A percentile compares a stretch with the other conserved stretches of the same genome.
phyloP scores from a whole-genome alignment of 2,329 filamentous ascomycete genomes.

The Xylariaceae sp. region DNA sequence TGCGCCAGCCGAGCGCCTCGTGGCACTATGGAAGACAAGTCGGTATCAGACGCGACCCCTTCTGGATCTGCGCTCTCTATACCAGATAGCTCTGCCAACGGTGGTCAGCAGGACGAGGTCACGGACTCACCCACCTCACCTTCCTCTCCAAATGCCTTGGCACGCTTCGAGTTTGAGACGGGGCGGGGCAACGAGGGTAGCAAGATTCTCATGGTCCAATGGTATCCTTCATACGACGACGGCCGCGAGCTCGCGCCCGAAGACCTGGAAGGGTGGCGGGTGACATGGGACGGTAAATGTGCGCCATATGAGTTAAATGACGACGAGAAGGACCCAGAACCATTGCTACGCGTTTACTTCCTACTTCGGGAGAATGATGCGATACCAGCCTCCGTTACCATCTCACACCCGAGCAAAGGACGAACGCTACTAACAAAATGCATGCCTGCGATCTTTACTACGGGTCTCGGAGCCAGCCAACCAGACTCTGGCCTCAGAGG shows the following conservation, averaged over 20 bases:
- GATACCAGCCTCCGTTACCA: slow-evolving; percentile 68
- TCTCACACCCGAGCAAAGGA: slow-evolving; percentile 43
- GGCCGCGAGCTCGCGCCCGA: slow-evolving; percentile 31
- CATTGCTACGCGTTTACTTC: slow-evolving; percentile 65
- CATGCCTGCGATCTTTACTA: slow-evolving; percentile 80
- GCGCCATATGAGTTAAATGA: slow-evolving; percentile 66
- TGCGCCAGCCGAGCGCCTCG: slow-evolving; percentile 18
- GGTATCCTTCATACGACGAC: slow-evolving; percentile 52
- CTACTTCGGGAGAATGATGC: slow-evolving; percentile 68
- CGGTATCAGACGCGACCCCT: slow-evolving; percentile 9
- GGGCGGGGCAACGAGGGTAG: slow-evolving; percentile 76
- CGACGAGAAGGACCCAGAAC: slow-evolving; percentile 37
- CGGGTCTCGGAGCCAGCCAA: slow-evolving; percentile 65
- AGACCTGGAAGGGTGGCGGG: slow-evolving; percentile 56
- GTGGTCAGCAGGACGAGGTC: slow-evolving; percentile 17
- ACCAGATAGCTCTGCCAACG: slow-evolving; percentile 13
- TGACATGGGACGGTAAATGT: slow-evolving; percentile 79
- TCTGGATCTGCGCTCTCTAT: slow-evolving; percentile 18
- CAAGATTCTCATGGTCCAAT: slow-evolving; percentile 91
- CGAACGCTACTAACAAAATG: slow-evolving; percentile 63
- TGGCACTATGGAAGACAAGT: slow-evolving; percentile 14
- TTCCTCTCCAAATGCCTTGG: slow-evolving; percentile 53
- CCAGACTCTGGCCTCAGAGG: slow-evolving; percentile 69
- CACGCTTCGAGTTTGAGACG: slow-evolving; percentile 82
- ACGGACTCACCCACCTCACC: slow-evolving; percentile 43